Percentiles rank a stretch among this genome's conserved stretches.
Conservation (phyloP, 2,329 filamentous ascomycete species). For the Diplodia seriata region DNA sequence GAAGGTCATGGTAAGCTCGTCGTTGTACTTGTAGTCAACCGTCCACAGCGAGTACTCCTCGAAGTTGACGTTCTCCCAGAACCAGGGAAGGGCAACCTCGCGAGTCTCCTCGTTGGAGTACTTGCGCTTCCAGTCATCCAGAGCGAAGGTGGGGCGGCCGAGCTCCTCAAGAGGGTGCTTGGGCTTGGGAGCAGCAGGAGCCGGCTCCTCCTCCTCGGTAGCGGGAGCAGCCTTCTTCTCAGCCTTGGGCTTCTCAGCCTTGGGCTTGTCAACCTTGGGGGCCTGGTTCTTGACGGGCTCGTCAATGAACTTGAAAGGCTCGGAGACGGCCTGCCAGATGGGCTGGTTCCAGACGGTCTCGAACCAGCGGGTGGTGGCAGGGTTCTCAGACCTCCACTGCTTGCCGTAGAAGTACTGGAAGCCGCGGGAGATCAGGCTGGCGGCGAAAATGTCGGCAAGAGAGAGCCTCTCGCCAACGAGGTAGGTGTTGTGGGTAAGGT, state of each 20-base stretch:
- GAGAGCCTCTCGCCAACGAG: constrained; percentile 97
- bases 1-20: constrained; percentile 96
- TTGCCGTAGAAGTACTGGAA: constrained; percentile 96
- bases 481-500: constrained; percentile 93
- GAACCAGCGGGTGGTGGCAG: constrained; percentile 91
- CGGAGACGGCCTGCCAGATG: constrained; percentile 82
- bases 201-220: constrained; percentile 67
- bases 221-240: constrained; percentile 66
- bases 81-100: constrained; percentile 86
- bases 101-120: constrained; percentile 96
- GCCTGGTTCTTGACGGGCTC: constrained; percentile 75
- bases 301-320: constrained; percentile 79
- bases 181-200: constrained; percentile 77
- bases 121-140: constrained; percentile 98
- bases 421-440: constrained; percentile 79
- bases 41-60: constrained; percentile 96
- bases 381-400: constrained; percentile 81
- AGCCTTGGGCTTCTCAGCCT: constrained; percentile 73
- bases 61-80: constrained; percentile 96
- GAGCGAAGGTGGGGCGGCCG: constrained; percentile 76
- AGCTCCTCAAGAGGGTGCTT: constrained; percentile 96
- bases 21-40: constrained; percentile 98
- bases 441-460: constrained; percentile 89
- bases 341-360: constrained; percentile 92
- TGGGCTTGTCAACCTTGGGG: constrained; percentile 70